Percentiles rank a stretch among this genome's conserved stretches.
Conservation (phyloP, 2,329 filamentous ascomycete genomes). For the Taxawa tesnikishii region DNA sequence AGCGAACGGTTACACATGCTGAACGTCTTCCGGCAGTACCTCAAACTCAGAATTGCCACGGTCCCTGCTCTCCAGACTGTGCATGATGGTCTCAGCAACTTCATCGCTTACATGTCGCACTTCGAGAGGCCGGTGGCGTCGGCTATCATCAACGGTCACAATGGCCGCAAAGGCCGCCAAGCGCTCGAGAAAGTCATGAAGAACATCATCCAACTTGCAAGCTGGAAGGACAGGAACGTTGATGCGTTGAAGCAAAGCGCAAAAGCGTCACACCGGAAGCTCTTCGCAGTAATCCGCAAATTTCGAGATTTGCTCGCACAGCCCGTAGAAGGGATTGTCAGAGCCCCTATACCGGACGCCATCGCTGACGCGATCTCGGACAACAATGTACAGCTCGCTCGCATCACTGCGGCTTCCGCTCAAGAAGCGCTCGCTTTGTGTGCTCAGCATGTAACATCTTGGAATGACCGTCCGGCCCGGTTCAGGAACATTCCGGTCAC, state of each 20-base stretch:
- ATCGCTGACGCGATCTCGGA: not conserved
- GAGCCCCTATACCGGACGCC: slow-evolving; percentile 11
- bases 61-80: slow-evolving; percentile 38
- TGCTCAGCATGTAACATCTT: slow-evolving; percentile 13
- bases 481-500: slow-evolving; percentile 61
- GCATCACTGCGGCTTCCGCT: slow-evolving; percentile 1
- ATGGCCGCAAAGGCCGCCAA: slow-evolving; percentile 53
- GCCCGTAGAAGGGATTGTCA: slow-evolving; percentile 52
- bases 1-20: slow-evolving; percentile 60
- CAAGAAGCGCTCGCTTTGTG: not conserved
- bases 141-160: too few relatives aligned
- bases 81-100: slow-evolving; percentile 57
- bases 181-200: slow-evolving; percentile 85
- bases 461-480: slow-evolving; percentile 42
- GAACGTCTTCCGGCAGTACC: slow-evolving; percentile 45
- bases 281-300: slow-evolving; percentile 84
- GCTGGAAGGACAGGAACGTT: slow-evolving; percentile 98
- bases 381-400: slow-evolving; percentile 1
- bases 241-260: slow-evolving; percentile 80
- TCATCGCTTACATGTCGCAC: slow-evolving; percentile 61
- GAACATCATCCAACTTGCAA: slow-evolving; percentile 83
- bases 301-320: slow-evolving; percentile 71
- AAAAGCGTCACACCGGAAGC: slow-evolving; percentile 76
- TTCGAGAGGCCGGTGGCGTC: slow-evolving; percentile 57
- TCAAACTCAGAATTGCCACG: slow-evolving; percentile 48